Percentiles rank a stretch among this genome's conserved stretches.
Evolutionary conservation across 495 filamentous ascomycete species (phyloP).

Genomic region (Neurospora sp.): DNA sequence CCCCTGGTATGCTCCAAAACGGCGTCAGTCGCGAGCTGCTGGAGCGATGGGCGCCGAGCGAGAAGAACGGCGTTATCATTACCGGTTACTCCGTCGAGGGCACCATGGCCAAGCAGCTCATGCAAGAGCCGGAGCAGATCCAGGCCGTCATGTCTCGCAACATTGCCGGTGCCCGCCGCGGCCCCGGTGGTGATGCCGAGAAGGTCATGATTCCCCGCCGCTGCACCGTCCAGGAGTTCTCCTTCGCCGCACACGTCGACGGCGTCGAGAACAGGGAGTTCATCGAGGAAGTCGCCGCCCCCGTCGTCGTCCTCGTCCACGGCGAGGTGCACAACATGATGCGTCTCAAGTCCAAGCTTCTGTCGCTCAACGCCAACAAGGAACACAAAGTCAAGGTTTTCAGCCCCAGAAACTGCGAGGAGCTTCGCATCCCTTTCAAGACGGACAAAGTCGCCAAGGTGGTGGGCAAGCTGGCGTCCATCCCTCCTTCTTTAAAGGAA

Average conservation of each 20-base stretch:
- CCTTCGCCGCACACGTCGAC: conserved; percentile 94
- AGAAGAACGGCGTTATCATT: conserved; percentile 92
- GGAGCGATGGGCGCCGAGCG: conserved; percentile 90
- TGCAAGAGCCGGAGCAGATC: conserved; percentile 88
- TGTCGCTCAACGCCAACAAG: conserved; percentile 80
- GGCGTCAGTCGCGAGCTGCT: conserved; percentile 86
- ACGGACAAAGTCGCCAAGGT: conserved; percentile 95
- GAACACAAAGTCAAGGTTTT: conserved; percentile 76
- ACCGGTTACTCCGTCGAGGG: conserved; percentile 97
- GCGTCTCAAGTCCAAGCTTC: conserved; percentile 83
- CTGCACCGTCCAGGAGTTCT: conserved; percentile 84
- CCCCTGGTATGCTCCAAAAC: conserved; percentile 94
- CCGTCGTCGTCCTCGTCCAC: conserved; percentile 92
- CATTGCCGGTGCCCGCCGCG: conserved; percentile 41
- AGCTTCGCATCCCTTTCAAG: conserved; percentile 88
- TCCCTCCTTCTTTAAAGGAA: conserved; percentile 35
- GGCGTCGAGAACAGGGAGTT: conserved; percentile 92
- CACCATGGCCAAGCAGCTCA: conserved; percentile 91
- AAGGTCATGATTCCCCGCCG: conserved; percentile 87
- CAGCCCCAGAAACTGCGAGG: conserved; percentile 88
- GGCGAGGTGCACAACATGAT: conserved; percentile 98
- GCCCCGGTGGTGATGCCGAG: conserved; percentile 50
- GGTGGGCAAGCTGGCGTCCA: conserved; percentile 81
- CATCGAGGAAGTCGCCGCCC: conserved; percentile 82
- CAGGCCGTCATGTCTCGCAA: conserved; percentile 79